Conservation (phyloP, 2,329 filamentous ascomycete species). For the Colletotrichum godetiae region DNA sequence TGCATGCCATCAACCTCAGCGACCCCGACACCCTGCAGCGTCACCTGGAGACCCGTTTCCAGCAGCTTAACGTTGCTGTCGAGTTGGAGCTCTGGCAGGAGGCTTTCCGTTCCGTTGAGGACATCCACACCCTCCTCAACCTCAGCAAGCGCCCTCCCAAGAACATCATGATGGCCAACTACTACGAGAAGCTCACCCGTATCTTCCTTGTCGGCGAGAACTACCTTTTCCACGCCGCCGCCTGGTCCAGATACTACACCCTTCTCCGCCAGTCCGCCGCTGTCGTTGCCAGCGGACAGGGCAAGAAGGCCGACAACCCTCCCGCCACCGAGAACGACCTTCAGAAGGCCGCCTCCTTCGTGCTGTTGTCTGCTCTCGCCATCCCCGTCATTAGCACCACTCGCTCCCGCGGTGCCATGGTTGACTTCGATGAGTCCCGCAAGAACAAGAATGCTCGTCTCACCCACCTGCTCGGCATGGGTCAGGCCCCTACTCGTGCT, state of each 20-base stretch:
- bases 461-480: slow-evolving; percentile 95
- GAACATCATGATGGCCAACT: slow-evolving; percentile 99
- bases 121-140: slow-evolving; percentile 97
- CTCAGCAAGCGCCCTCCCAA: slow-evolving; percentile 98
- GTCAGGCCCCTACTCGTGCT: slow-evolving; percentile 85
- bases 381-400: slow-evolving; percentile 99
- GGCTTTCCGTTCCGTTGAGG: slow-evolving; percentile 98
- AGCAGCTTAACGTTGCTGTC: slow-evolving; percentile 97
- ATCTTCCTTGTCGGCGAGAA: slow-evolving; percentile 99
- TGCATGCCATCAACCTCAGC: slow-evolving; percentile 99
- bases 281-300: slow-evolving; percentile 84
- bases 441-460: slow-evolving; percentile 99
- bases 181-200: slow-evolving; percentile 98
- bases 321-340: slow-evolving; percentile 89
- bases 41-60: slow-evolving; percentile 97
- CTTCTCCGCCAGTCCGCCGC: slow-evolving; percentile 91
- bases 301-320: slow-evolving; percentile 95
- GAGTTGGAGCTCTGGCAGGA: slow-evolving; percentile 99
- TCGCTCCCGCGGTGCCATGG: slow-evolving; percentile 92
- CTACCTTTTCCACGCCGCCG: slow-evolving; percentile 98
- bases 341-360: slow-evolving; percentile 94
- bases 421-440: slow-evolving; percentile 95
- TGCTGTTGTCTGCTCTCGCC: slow-evolving; percentile 92
- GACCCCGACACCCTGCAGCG: slow-evolving; percentile 97
- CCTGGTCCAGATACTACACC: slow-evolving; percentile 98